Base-by-base conservation (phyloP, 192 early-diverging fungal genomes). In the Coemansia sp. region DNA sequence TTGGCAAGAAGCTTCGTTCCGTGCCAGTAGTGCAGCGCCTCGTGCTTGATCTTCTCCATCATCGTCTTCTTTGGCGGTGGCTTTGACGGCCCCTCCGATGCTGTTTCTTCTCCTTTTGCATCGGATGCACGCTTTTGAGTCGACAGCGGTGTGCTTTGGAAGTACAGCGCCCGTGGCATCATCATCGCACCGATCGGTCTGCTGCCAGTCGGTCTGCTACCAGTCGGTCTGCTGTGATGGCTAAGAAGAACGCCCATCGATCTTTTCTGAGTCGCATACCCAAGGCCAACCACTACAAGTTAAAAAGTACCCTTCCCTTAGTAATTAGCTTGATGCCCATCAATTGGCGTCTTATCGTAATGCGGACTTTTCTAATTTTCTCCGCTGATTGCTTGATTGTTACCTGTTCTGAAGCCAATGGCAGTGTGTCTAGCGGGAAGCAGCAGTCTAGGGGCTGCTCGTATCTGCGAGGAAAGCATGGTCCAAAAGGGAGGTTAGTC, bases 21-120 rank as follows among this genome's bases (percentile, higher is more conserved):
- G 56, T 96, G 86, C 93, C 93, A 96, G 81, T 93, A 92, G 75
- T 97, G 96, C 50, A 86, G 72, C 10, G 85, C 79, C 78, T 98
- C 96, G 23, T 91, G 87, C 80, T 97, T 96, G 69, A 96, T 85
- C 54, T 88, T 76, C 52, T 85, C 84, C 87, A 85, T 82, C 0
- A 91, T 23, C 34, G 86, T 84, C 65, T 87, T 89, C 54, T 88
- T 89, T 34, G 52, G 58, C 45, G 45, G 45, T 55, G 53, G 7
- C 48, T 61, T 45, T 28, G 4, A n/a, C 10, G 2, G 14, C 22
- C n/a, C n/a, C n/a, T n/a, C n/a, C n/a, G n/a, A 47, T 19, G 37
- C 23, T 19, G n/a, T 19, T 44, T 55, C 37, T 41, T 40, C 50
- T 30, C 37, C 27, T 45, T 13, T 57, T 56, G 14, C 11, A n/a